These are phyloP conservation scores for Arxiozyma slooffiae DNA, from an alignment of 1,139 yeast genomes.

Conservation along the genomic window DNA sequence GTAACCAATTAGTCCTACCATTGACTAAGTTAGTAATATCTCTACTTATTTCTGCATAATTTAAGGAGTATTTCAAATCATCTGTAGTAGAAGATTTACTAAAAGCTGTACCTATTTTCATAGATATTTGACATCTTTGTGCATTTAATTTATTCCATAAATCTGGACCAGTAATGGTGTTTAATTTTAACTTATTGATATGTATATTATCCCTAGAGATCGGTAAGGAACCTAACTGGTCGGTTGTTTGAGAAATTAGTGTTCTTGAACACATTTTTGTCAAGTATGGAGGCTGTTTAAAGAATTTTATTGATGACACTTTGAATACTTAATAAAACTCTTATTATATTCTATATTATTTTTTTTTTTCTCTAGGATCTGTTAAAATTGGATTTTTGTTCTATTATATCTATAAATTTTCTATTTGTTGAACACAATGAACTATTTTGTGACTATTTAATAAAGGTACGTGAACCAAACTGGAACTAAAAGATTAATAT, in stretches of 20 bases:
- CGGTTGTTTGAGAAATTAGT: not conserved
- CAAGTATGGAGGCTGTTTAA: not conserved
- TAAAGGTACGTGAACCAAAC: too few species aligned
- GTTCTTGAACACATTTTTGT: constrained; percentile 1
- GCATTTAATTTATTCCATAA: constrained; percentile 65
- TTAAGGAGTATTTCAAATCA: constrained; percentile 69
- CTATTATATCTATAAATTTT: too few species aligned
- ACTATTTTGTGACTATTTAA: too few species aligned
- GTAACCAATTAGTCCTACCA: constrained; percentile 35
- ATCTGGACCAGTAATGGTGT: constrained; percentile 63
- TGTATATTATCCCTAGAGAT: constrained; percentile 42
- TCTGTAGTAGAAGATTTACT: constrained; percentile 63
- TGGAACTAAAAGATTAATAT: not conserved
- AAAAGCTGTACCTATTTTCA: constrained; percentile 59
- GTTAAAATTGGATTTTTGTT: not conserved
- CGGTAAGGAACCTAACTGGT: not conserved
- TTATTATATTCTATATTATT: not conserved
- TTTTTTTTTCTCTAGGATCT: not conserved
- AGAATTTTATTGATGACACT: not conserved
- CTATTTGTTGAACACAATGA: not conserved
- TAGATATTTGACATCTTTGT: constrained; percentile 57
- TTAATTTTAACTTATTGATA: constrained; percentile 47
- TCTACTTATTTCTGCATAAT: constrained; percentile 75
- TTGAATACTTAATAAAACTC: not conserved
- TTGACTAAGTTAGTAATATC: constrained; percentile 28